Base-by-base conservation (phyloP, 768 basidiomycete species). In the Suillus discolor region DNA sequence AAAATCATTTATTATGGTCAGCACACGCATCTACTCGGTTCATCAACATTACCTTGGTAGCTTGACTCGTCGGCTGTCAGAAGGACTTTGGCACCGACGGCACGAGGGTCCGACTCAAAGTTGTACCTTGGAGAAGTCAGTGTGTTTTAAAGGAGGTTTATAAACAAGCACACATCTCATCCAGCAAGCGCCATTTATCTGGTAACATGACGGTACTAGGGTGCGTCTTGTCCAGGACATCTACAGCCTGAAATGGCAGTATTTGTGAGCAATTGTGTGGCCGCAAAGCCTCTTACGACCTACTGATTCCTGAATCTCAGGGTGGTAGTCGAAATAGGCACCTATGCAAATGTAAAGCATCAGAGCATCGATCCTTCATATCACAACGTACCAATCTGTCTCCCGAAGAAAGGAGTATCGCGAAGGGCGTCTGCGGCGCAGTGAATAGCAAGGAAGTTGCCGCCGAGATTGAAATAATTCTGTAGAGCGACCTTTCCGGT, bases 251-350 rank as follows among this genome's bases (percentile, higher is more conserved):
- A 42, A 57, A 51, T 36, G 15, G 39, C 54, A 66, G 38, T 64
- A 20, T 54, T 62, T 6, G n/a, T 49, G 53, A 20, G 20, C 20
- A 23, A 79, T 75, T 4, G 74, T 71, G 65, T 3, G 20, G 57
- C 15, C 39, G 44, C 51, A 18, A 44, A 47, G 49, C n/a, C 6
- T 38, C 9, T 44, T 41, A 57, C 23, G 57, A 66, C 85, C 67
- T 64, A 91, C 90, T 57, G 90, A 90, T 60, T 84, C 80, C 74
- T 90, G 88, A 15, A 92, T 73, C 0, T 75, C 79, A 0, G 90
- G 85, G 69, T 93, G 91, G 73, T 89, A 89, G 70, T 91, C 88
- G 68, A 93, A 93, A 53, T 82, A 83, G 12, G 92, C 86, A 18
- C 88, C 86, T 87, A 45, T 11, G 36, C 12, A 11, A 4, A 31